Percentiles rank a stretch among this genome's conserved stretches.
Evolutionary conservation across 2,329 filamentous ascomycete genomes (phyloP).

Genomic region (Elsinoe fawcettii): DNA sequence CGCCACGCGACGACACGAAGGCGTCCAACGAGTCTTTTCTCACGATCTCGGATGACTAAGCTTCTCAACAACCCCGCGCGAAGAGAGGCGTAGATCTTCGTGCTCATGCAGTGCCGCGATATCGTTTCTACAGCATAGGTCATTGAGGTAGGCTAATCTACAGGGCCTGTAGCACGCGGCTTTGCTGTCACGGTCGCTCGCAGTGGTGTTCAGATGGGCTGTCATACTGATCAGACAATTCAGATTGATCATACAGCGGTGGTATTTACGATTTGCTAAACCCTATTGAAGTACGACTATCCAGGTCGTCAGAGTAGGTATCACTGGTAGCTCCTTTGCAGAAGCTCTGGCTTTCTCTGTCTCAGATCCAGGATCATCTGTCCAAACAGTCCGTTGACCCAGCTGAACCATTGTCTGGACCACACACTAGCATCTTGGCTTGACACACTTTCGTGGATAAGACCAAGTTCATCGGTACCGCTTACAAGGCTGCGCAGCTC

Average conservation of each 20-base stretch:
- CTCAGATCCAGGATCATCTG: conserved; percentile 43
- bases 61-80: not conserved
- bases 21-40: not conserved
- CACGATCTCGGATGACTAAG: not conserved
- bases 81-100: not conserved
- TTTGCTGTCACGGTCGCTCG: too few relatives aligned
- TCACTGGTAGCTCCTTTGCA: conserved; percentile 38
- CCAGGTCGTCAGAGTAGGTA: too few relatives aligned
- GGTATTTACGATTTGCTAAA: too few relatives aligned
- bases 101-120: too few relatives aligned
- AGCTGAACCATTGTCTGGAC: conserved; percentile 44
- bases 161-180: too few relatives aligned
- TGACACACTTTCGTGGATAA: conserved; percentile 47
- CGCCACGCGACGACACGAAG: not conserved
- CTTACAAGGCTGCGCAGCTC: conserved; percentile 40
- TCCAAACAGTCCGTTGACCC: conserved; percentile 47
- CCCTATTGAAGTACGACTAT: too few relatives aligned
- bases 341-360: conserved; percentile 36
- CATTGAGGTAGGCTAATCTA: too few relatives aligned
- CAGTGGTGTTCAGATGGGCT: too few relatives aligned
- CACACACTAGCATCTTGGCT: conserved; percentile 39
- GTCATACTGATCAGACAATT: too few relatives aligned
- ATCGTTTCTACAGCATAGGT: too few relatives aligned
- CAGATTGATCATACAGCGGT: too few relatives aligned
- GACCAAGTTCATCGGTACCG: conserved; percentile 41